Conservation (phyloP, 2,329 filamentous ascomycete genomes). For the Botrytis byssoidea region DNA sequence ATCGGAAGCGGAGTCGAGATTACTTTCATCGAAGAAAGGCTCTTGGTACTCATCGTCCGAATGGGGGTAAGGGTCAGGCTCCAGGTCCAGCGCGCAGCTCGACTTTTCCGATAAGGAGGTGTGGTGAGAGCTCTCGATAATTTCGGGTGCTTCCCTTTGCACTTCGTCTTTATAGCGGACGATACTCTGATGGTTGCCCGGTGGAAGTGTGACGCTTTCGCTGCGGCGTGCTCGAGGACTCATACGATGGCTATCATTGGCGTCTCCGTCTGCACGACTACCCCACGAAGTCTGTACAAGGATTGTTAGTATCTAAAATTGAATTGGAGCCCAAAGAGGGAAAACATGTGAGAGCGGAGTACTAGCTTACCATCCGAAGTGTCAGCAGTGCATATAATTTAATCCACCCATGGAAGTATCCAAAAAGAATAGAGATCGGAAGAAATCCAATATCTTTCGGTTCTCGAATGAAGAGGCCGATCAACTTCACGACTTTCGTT, state of each 20-base stretch:
- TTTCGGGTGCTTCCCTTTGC: constrained; percentile 2
- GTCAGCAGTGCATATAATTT: constrained; percentile 86
- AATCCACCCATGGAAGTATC: constrained; percentile 89
- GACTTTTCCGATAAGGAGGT: constrained; percentile 15
- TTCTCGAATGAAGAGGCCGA: constrained; percentile 82
- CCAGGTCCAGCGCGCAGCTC: neutral
- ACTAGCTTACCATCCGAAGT: constrained; percentile 64
- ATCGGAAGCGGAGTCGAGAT: constrained; percentile 25
- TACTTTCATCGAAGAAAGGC: constrained; percentile 19
- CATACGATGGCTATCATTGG: constrained; percentile 68
- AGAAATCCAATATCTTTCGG: constrained; percentile 77
- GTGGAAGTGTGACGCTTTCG: constrained; percentile 46
- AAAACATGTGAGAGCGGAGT: constrained; percentile 13
- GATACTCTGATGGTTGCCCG: constrained; percentile 44
- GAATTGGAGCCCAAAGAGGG: constrained; percentile 1
- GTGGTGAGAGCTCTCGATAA: constrained; percentile 10
- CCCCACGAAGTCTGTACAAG: constrained; percentile 81
- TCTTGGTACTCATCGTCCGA: constrained; percentile 22
- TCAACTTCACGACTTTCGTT: constrained; percentile 87
- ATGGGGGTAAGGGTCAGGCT: neutral
- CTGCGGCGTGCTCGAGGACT: constrained; percentile 37
- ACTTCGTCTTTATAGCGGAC: constrained; percentile 46
- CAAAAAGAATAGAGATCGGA: constrained; percentile 84
- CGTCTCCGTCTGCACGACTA: constrained; percentile 86
- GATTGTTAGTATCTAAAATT: constrained; percentile 26